phyloP scores from a whole-genome alignment of 495 filamentous ascomycete genomes.

The Trichoderma virens region DNA sequence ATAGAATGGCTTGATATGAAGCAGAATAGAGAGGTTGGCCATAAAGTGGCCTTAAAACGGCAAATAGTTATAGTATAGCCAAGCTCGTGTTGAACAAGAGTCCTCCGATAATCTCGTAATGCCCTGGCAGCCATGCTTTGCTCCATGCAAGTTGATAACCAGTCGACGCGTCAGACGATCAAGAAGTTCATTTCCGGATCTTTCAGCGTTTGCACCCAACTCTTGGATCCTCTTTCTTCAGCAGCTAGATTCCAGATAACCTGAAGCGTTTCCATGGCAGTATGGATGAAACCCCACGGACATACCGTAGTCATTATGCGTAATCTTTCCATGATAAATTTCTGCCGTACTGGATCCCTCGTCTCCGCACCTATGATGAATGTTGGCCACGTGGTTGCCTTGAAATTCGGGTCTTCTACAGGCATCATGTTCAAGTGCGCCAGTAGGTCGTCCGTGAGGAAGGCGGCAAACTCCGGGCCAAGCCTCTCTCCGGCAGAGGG shows the following conservation, averaged over 20 bases:
- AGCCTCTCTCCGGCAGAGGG: conserved; percentile 16
- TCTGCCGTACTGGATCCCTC: conserved; percentile 21
- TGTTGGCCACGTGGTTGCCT: conserved; percentile 51
- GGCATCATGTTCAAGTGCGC: conserved; percentile 35
- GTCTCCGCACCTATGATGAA: conserved; percentile 48
- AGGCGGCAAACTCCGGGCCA: conserved; percentile 15
- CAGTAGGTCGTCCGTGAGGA: conserved; percentile 34
- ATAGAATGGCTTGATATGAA: background rate
- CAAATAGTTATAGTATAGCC: background rate
- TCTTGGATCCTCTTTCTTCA: conserved; percentile 10
- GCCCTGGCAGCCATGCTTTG: background rate
- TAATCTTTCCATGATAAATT: conserved; percentile 30
- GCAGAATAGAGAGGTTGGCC: background rate
- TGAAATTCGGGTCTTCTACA: conserved; percentile 39
- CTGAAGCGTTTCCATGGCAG: conserved; percentile 32
- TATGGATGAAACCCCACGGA: conserved; percentile 39
- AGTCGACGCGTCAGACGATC: conserved; percentile 26
- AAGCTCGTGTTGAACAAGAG: background rate
- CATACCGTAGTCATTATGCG: conserved; percentile 27
- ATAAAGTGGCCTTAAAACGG: too few relatives aligned
- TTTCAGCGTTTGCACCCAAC: conserved; percentile 32
- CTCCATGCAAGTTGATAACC: background rate
- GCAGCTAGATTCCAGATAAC: conserved; percentile 27
- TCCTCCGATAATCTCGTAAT: background rate
- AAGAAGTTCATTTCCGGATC: conserved; percentile 29